Evolutionary conservation across 208 protist genomes (phyloP), one percentile per base, ranked within the genome.

Genomic region (Trypanosoma rangeli): DNA sequence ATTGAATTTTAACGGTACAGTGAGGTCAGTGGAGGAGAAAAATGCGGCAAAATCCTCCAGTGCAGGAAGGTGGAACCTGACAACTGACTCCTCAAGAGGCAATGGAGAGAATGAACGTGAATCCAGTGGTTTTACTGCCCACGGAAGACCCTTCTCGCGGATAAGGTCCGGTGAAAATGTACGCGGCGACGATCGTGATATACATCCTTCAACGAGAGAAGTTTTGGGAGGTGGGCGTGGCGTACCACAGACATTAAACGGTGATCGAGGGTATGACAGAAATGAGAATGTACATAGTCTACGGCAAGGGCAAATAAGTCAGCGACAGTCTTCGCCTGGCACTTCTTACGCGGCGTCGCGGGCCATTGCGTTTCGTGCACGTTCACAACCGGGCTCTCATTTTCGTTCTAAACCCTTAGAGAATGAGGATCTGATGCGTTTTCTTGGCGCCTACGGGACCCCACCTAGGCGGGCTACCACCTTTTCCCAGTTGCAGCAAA

Each of bases 381-480:
- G 37, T 63, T 63, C 57, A 12, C 57, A 48, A 12, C 31, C 54
- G 18, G 24, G 35, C 33, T 49, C 57, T 28, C 1, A 2, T 49
- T 42, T 33, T 48, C 29, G 37, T 48, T 63, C 37, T 63, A 3
- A 49, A 15, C 29, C 29, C 28, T 29, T 29, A 29, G 33, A 63
- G 31, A 29, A 50, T 46, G 61, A 68, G 46, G 61, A 67, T 16
- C 58, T 74, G 0, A 7, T 59, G 10, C 59, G 44, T 3, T 74
- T 74, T 54, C 56, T 74, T 54, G 61, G 61, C 1, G 69, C 61
- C n/a, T 74, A 68, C 61, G 53, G 33, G 22, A 68, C 33, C 22
- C 61, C 69, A 46, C 28, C 50, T 10, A 58, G 54, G 29, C 54
- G 48, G 0, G 13, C 16, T 10, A 18, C 46, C 20, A n/a, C 7